Evolutionary conservation across 352 stramenopile species (phyloP).

Genomic region (Globisporangium uncinulatum): DNA sequence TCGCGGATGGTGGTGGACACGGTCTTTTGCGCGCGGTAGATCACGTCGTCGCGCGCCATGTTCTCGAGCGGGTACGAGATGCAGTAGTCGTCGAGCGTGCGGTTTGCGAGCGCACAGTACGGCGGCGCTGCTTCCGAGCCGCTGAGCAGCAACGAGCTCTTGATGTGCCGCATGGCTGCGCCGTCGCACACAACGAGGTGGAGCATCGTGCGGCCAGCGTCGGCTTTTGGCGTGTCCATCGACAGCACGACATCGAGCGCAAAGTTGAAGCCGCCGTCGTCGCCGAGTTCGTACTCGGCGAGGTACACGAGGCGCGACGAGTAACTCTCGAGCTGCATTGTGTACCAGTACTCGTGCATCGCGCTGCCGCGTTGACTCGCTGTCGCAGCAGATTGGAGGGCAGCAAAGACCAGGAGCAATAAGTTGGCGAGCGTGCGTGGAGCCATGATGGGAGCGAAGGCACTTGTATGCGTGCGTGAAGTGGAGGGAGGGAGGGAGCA

Average conservation of each 20-base stretch:
- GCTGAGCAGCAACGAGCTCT: constrained; percentile 4
- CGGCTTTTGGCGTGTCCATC: constrained; percentile 16
- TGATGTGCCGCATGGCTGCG: constrained; percentile 15
- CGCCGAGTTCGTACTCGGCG: constrained; percentile 29
- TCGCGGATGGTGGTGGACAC: constrained; percentile 8
- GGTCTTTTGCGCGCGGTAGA: constrained; percentile 35
- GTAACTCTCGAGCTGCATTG: constrained; percentile 23
- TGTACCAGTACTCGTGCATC: constrained; percentile 12
- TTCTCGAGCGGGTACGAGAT: constrained; percentile 40
- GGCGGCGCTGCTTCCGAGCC: constrained; percentile 13
- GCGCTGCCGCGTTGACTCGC: not conserved
- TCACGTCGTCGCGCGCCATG: constrained; percentile 20
- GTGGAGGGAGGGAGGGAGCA: no score
- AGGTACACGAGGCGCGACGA: constrained; percentile 22
- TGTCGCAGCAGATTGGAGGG: no score
- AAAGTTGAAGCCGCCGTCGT: constrained; percentile 36
- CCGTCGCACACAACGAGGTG: constrained; percentile 41
- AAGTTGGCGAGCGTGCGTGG: no score
- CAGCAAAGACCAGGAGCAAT: no score
- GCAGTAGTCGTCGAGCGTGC: constrained; percentile 42
- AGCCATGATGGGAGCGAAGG: no score
- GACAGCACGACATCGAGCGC: constrained; percentile 32
- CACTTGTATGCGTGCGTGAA: no score
- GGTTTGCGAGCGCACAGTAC: constrained; percentile 48
- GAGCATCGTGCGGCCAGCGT: constrained; percentile 35